Evolutionary conservation across 345 rosid species (phyloP), one percentile per base, ranked within the genome.

Genomic region (Lumnitzera littorea): DNA sequence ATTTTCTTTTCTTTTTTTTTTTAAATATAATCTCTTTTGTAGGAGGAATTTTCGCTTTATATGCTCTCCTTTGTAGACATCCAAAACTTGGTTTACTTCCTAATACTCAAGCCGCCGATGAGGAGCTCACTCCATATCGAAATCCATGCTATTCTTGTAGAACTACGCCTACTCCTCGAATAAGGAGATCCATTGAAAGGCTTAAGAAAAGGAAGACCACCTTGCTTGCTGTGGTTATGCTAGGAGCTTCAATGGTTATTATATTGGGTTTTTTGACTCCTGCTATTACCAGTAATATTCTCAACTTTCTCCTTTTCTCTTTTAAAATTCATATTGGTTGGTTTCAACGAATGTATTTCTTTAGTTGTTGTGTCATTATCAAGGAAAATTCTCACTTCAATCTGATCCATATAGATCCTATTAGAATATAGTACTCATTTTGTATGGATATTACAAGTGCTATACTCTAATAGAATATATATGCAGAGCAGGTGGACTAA

Each of bases 31-130:
- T 63, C 61, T 62, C 51, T 16, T 78, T 70, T 74, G 72, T 81
- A 94, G 99, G 99, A 57, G 96, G 99, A 57, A 75, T 81, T 67
- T 82, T 94, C 65, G 84, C 97, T 57, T 65, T 94, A 69, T 94
- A 94, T 57, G 80, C 97, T 41, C 82, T 90, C 58, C 88, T 90
- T 58, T 90, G 96, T 43, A 74, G 97, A 68, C 87, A 86, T 48
- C 91, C 86, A 12, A 90, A 84, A 63, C 70, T 90, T 64, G 72
- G 89, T 57, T 78, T 94, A 84, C 92, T 88, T 72, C 97, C 96
- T 11, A 94, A 90, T 72, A 84, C 84, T 63, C 99, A 94, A 72
- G 85, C 91, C 2, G 90, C 89, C 2, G 99, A 94, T 58, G 97
- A 90, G 80, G 99, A 90, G 75, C 82, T 90, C 65, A 84, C 97